Evolutionary conservation across 441 rosid genomes (phyloP).

Genomic region (Pelargonium citronellum): DNA sequence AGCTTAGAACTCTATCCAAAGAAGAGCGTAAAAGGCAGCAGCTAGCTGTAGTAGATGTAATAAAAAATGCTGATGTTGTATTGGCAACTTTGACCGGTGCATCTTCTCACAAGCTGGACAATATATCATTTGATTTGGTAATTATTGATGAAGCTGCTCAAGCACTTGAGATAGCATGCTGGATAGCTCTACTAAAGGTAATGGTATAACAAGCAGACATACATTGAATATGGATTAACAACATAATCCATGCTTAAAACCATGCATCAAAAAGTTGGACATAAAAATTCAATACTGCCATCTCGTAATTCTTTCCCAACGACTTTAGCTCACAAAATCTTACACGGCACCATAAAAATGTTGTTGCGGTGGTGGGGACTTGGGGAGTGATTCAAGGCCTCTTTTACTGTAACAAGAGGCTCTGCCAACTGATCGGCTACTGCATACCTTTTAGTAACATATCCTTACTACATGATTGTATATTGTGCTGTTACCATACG

Average conservation of each 20-base stretch:
- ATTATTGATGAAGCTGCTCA: slow-evolving; percentile 98
- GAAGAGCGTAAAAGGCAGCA: slow-evolving; percentile 97
- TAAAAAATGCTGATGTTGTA: slow-evolving; percentile 74
- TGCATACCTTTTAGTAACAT: not conserved
- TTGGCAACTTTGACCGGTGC: slow-evolving; percentile 93
- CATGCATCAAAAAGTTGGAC: not conserved
- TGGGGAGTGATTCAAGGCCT: too few relatives aligned
- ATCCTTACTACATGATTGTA: not conserved
- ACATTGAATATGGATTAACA: not conserved
- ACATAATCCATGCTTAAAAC: slow-evolving; percentile 6
- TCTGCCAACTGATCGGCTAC: not conserved
- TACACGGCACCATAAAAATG: not conserved
- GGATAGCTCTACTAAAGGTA: slow-evolving; percentile 86
- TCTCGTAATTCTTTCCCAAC: not conserved
- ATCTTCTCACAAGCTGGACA: slow-evolving; percentile 57
- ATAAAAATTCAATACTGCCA: not conserved
- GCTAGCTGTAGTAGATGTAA: slow-evolving; percentile 82
- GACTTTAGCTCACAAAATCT: not conserved
- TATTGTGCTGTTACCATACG: not conserved
- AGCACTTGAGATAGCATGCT: slow-evolving; percentile 96
- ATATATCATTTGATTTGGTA: slow-evolving; percentile 74
- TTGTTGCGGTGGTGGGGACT: not conserved
- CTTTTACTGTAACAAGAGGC: too few relatives aligned
- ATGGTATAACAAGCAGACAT: slow-evolving; percentile 10
- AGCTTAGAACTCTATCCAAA: slow-evolving; percentile 71